Evolutionary conservation across 2,329 filamentous ascomycete species (phyloP).

Genomic region (Penicillium sp.): DNA sequence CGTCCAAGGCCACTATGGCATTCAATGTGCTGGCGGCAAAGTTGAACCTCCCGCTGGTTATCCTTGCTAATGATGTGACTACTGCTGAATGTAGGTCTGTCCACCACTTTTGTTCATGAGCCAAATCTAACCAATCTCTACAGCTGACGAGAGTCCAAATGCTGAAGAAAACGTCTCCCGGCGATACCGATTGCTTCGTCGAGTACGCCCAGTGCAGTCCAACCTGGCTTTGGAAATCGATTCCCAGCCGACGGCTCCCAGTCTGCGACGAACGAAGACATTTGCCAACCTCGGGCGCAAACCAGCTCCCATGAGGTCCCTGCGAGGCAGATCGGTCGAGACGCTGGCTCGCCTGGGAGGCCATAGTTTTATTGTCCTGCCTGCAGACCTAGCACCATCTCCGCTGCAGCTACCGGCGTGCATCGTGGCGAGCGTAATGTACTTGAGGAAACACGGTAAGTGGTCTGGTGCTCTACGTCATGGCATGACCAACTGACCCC

Average conservation of each 20-base stretch:
- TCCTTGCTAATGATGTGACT: constrained; percentile 5
- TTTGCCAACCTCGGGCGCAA: constrained; percentile 32
- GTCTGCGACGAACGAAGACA: constrained; percentile 39
- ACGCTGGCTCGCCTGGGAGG: constrained; percentile 44
- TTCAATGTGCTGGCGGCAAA: constrained; percentile 31
- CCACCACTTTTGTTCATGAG: neutral
- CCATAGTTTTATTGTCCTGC: constrained; percentile 37
- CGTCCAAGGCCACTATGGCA: constrained; percentile 21
- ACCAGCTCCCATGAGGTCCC: constrained; percentile 28
- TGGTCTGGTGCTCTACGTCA: constrained; percentile 2
- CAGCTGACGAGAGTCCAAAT: constrained; percentile 1
- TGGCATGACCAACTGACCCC: constrained; percentile 7
- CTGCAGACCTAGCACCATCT: constrained; percentile 36
- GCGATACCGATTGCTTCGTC: constrained; percentile 23
- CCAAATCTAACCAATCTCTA: neutral
- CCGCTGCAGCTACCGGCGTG: constrained; percentile 41
- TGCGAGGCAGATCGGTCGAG: constrained; percentile 38
- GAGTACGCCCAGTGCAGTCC: constrained; percentile 36
- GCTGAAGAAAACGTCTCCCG: constrained; percentile 6
- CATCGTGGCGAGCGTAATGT: constrained; percentile 40
- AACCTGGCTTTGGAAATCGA: constrained; percentile 25
- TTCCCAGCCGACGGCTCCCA: constrained; percentile 15
- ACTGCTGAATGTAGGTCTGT: constrained; percentile 6
- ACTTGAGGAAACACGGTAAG: constrained; percentile 27
- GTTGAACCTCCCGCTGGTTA: constrained; percentile 21